Conservation (phyloP, 306 rosid species). For the Quillaja saponaria region DNA sequence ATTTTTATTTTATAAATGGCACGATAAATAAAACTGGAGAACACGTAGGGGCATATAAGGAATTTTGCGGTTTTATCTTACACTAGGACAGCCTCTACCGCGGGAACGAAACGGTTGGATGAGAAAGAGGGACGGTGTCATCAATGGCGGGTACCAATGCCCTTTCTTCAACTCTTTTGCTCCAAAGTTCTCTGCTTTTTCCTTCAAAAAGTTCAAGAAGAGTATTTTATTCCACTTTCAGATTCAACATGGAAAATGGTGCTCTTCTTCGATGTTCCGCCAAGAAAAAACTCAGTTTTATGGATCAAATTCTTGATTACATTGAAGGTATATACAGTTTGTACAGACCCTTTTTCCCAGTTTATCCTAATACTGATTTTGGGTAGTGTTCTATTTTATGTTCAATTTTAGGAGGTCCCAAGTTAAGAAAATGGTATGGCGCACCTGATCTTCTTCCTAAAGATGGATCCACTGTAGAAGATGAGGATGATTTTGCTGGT, state of each 20-base stretch:
- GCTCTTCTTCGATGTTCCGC: slow-evolving; percentile 52
- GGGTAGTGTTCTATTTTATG: not conserved
- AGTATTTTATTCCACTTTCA: slow-evolving; percentile 29
- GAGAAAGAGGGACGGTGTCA: slow-evolving; percentile 18
- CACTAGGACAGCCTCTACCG: slow-evolving; percentile 39
- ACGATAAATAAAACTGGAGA: slow-evolving; percentile 14
- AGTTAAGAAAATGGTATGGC: slow-evolving; percentile 91
- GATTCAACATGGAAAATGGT: slow-evolving; percentile 24
- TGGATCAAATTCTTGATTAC: slow-evolving; percentile 91
- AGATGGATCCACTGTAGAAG: slow-evolving; percentile 52
- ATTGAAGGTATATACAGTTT: slow-evolving; percentile 65
- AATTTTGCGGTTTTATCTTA: not conserved
- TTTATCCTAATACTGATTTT: slow-evolving; percentile 9
- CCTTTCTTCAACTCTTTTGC: slow-evolving; percentile 41
- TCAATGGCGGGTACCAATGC: slow-evolving; percentile 51
- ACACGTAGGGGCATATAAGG: slow-evolving; percentile 7
- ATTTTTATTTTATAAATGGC: slow-evolving; percentile 11
- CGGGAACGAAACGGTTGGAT: slow-evolving; percentile 63
- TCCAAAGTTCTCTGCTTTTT: slow-evolving; percentile 28
- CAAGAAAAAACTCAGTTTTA: slow-evolving; percentile 71
- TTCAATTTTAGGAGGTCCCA: slow-evolving; percentile 70
- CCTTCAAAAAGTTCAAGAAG: slow-evolving; percentile 34
- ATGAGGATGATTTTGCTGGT: slow-evolving; percentile 59
- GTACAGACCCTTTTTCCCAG: not conserved
- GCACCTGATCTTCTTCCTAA: slow-evolving; percentile 81